Percentiles rank a stretch among this genome's conserved stretches.
Conservation (phyloP, 495 filamentous ascomycete species). For the Xylaria castorea region DNA sequence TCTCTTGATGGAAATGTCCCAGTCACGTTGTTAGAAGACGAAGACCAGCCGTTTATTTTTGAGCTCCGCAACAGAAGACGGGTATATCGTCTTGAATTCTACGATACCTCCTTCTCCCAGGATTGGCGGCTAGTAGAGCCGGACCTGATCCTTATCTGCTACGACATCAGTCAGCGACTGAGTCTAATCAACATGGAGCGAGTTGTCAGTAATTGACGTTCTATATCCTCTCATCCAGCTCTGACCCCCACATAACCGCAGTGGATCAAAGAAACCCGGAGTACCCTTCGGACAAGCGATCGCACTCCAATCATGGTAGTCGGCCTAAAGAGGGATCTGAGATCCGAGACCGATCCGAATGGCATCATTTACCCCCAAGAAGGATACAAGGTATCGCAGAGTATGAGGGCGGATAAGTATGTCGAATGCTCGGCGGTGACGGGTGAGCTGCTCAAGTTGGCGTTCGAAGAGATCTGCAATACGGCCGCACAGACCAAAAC, state of each 20-base stretch:
- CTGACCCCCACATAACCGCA: conserved; percentile 39
- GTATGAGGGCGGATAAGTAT: conserved; percentile 84
- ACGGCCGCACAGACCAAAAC: conserved; percentile 70
- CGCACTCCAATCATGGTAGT: conserved; percentile 75
- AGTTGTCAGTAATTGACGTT: conserved; percentile 53
- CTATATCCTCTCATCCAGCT: conserved; percentile 1
- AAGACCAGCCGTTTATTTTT: conserved; percentile 84
- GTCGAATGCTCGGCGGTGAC: conserved; percentile 89
- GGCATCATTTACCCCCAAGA: conserved; percentile 77
- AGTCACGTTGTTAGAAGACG: conserved; percentile 70
- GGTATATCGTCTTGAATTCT: conserved; percentile 76
- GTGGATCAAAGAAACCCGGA: conserved; percentile 74
- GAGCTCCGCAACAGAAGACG: conserved; percentile 67
- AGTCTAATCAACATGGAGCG: conserved; percentile 68
- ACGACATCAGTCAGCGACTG: conserved; percentile 73
- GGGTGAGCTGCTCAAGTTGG: conserved; percentile 76
- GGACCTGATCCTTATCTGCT: conserved; percentile 79
- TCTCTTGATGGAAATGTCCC: conserved; percentile 43
- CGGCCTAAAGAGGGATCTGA: conserved; percentile 81
- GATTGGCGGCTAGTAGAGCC: conserved; percentile 77
- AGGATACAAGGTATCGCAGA: conserved; percentile 76
- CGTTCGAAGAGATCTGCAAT: conserved; percentile 77
- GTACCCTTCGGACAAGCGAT: conserved; percentile 65
- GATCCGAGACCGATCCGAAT: conserved; percentile 67
- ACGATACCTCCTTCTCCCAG: conserved; percentile 77